Evolutionary conservation across 768 basidiomycete species (phyloP), one percentile per base, ranked within the genome.

Genomic region (Peribolospora baueri): DNA sequence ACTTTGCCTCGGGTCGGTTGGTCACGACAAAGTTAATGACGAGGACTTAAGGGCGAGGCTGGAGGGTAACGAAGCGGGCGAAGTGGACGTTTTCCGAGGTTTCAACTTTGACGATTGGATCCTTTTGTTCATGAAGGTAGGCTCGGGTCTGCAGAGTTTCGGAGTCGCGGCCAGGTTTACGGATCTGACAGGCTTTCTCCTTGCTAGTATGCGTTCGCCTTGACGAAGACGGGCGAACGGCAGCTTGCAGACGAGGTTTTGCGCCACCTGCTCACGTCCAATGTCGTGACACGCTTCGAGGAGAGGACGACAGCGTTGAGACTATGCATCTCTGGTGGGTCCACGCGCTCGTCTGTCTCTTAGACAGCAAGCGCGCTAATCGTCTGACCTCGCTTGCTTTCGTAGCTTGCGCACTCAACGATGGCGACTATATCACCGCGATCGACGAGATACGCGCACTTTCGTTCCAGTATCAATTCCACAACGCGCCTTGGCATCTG

Each of bases 31-130:
- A 4, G 58, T 56, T 7, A 80, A 80, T 52, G 74, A 69, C 14
- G 65, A 76, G 14, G 61, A 73, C 5, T 72, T 74, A 14, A 80
- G 75, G 61, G 67, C 70, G 5, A 69, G 68, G 40, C 69, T 68
- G 5, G 72, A 71, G 49, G 64, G 50, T 49, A 64, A 47, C 55
- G 70, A 70, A 56, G 48, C 60, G 3, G 70, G 68, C 14, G 72
- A 70, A 38, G 74, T 82, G 2, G 74, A 78, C 51, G 71, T 76
- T 0, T 95, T 90, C 66, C 79, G 90, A 8, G 83, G 84, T 0
- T 71, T 91, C 42, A 72, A 72, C 3, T 85, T 86, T 61, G 81
- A 82, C 54, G 78, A 82, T 53, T 98, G 91, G 91, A 65, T 91
- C 50, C 71, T 73, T 11, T 62, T 95, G 46, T 79, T 87, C 64